phyloP scores from a whole-genome alignment of 2,329 filamentous ascomycete genomes.

The Colletotrichum sp. region DNA sequence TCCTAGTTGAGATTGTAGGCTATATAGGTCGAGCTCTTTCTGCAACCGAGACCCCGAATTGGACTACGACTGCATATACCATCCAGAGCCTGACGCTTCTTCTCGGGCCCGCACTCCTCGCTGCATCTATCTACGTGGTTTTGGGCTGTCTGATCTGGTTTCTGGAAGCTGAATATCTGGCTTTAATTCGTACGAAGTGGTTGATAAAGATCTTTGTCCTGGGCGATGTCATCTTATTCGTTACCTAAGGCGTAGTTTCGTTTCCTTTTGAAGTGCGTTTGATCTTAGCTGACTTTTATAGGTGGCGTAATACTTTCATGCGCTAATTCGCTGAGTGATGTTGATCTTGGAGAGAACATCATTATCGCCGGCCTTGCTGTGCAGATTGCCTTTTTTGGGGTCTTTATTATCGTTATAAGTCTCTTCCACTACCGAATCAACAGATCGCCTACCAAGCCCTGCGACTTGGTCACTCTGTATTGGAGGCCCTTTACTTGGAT shows the following conservation, averaged over 20 bases:
- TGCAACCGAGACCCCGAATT: too few species aligned
- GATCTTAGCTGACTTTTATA: slow-evolving; percentile 41
- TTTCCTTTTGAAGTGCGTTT: fast-evolving
- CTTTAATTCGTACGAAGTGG: slow-evolving; percentile 26
- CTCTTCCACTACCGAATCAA: slow-evolving; percentile 44
- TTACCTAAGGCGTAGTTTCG: too few species aligned
- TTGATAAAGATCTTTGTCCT: slow-evolving; percentile 52
- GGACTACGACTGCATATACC: too few species aligned
- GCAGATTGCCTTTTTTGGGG: slow-evolving; percentile 57
- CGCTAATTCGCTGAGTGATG: neutral
- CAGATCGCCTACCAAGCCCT: slow-evolving; percentile 22
- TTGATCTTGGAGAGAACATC: slow-evolving; percentile 43
- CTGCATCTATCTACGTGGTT: slow-evolving; percentile 21
- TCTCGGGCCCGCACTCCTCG: slow-evolving; percentile 5
- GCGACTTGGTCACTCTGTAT: neutral
- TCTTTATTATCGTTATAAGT: slow-evolving; percentile 52
- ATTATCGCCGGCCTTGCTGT: slow-evolving; percentile 56
- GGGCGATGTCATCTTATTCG: slow-evolving; percentile 33
- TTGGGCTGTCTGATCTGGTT: slow-evolving; percentile 34
- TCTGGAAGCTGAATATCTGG: slow-evolving; percentile 22
- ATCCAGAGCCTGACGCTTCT: slow-evolving; percentile 24
- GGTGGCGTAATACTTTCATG: slow-evolving; percentile 32
- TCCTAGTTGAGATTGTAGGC: too few species aligned
- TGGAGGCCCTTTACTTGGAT: slow-evolving; percentile 33
- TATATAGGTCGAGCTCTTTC: too few species aligned